Base-by-base conservation (phyloP, 345 rosid genomes). In the Aegle marmelos region DNA sequence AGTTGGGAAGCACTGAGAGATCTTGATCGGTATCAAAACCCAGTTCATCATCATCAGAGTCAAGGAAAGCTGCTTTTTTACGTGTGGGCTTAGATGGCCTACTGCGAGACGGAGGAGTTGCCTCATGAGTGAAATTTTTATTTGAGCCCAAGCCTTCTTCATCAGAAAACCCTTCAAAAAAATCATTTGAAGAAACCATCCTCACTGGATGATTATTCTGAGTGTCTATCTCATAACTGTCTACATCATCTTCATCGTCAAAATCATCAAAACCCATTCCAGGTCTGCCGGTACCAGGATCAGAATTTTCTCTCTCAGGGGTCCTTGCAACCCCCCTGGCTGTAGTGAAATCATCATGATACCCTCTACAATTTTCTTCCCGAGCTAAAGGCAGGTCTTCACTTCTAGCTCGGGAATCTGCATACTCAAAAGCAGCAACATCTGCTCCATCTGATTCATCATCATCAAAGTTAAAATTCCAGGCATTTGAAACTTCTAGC, bases 391-490 rank as follows among this genome's bases (percentile, higher is more conserved):
- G 82, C 53, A 78, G 75, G 75, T 82, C 88, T 77, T 79, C 78
- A 33, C 70, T 81, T 76, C 64, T 86, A 70, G 78, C 76, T 6
- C 79, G 72, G 68, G 94, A 88, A 87, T 94, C 97, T 27, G 95
- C 97, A 77, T 91, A 83, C 87, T 94, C 97, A 74, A 93, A 95
- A 2, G 95, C 89, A 86, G 94, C 98, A 77, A 95, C 95, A 87
- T 94, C 98, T 76, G 97, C 97, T 0, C 98, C 99, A 78, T 96
- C 99, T 63, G 99, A 96, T 89, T 90, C 99, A 83, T 93, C 90
- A 41, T 96, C 99, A 73, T 94, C 99, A 58, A 96, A 96, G 82
- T 96, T 95, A 75, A 94, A 96, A 87, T 94, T 96, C 98, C 99
- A 95, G 37, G 95, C 95, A 83, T 90, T 89, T 68, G 97, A 89